phyloP scores from a whole-genome alignment of 495 filamentous ascomycete genomes.

The Aspergillus haitiensis region DNA sequence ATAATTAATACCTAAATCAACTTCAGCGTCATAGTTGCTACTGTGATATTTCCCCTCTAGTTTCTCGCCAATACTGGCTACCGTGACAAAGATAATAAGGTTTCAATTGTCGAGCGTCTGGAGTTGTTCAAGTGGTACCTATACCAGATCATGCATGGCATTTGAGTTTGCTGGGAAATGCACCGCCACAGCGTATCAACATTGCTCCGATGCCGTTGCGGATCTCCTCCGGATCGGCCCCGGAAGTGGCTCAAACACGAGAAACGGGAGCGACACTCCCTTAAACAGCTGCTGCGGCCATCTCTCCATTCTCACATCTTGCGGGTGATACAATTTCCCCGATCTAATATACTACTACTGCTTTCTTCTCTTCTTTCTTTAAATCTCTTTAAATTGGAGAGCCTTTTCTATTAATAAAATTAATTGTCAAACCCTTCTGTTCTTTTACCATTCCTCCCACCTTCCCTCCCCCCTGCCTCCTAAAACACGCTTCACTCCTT shows the following conservation, averaged over 20 bases:
- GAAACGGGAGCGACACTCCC: slow-evolving; percentile 23
- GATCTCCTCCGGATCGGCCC: slow-evolving; percentile 36
- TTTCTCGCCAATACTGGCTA: too few species aligned
- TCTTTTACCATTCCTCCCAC: slow-evolving; percentile 5
- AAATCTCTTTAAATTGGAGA: not conserved
- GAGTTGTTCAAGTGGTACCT: too few species aligned
- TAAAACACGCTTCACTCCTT: slow-evolving; percentile 14
- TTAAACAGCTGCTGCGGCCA: slow-evolving; percentile 14
- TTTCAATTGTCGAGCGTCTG: too few species aligned
- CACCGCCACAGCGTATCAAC: slow-evolving; percentile 43
- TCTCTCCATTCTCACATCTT: slow-evolving; percentile 3
- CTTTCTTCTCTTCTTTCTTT: slow-evolving; percentile 3
- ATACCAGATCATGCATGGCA: too few species aligned
- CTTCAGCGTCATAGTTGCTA: too few species aligned
- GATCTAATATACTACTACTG: not conserved
- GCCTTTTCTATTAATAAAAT: not conserved
- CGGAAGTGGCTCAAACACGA: slow-evolving; percentile 36
- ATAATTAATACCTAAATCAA: too few species aligned
- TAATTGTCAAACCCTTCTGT: not conserved
- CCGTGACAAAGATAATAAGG: too few species aligned
- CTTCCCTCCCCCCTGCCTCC: not conserved
- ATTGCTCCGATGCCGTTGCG: slow-evolving; percentile 28
- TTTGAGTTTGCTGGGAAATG: not conserved
- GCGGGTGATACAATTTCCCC: not conserved
- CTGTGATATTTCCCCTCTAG: too few species aligned